Conservation (phyloP, 1,139 yeast species). For the Meyerozyma guilliermondii region DNA sequence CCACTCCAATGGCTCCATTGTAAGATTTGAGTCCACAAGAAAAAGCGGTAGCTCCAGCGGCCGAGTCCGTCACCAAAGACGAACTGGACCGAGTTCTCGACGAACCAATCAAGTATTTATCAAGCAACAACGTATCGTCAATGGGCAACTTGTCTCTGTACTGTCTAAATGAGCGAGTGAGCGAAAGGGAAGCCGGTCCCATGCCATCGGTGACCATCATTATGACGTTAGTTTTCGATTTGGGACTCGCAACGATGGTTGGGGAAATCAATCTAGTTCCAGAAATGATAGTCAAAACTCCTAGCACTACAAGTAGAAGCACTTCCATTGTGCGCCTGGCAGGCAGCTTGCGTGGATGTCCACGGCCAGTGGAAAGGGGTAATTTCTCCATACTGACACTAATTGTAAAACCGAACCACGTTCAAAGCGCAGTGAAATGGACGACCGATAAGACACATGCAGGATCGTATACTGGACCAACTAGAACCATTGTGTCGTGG, state of each 20-base stretch:
- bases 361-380: background rate
- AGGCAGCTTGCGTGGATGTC: background rate
- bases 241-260: background rate
- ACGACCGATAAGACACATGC: background rate
- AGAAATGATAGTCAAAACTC: background rate
- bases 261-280: background rate
- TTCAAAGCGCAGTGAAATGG: too few relatives aligned
- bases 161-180: slow-evolving; percentile 22
- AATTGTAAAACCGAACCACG: too few relatives aligned
- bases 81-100: slow-evolving; percentile 20
- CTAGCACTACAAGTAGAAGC: background rate
- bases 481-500: too few relatives aligned
- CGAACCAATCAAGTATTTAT: slow-evolving; percentile 19
- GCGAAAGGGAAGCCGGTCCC: slow-evolving; percentile 25
- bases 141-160: slow-evolving; percentile 16
- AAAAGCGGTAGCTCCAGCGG: slow-evolving; percentile 27
- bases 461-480: background rate
- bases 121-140: slow-evolving; percentile 17
- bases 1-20: slow-evolving; percentile 25
- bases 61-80: slow-evolving; percentile 23
- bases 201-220: slow-evolving; percentile 28
- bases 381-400: background rate
- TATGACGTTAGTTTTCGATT: slow-evolving; percentile 14
- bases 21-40: slow-evolving; percentile 22
- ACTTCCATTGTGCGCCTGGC: background rate